Evolutionary conservation across 805 yeast genomes (phyloP), one percentile per base, ranked within the genome.

Genomic region (Yamadazyma nakazawae): DNA sequence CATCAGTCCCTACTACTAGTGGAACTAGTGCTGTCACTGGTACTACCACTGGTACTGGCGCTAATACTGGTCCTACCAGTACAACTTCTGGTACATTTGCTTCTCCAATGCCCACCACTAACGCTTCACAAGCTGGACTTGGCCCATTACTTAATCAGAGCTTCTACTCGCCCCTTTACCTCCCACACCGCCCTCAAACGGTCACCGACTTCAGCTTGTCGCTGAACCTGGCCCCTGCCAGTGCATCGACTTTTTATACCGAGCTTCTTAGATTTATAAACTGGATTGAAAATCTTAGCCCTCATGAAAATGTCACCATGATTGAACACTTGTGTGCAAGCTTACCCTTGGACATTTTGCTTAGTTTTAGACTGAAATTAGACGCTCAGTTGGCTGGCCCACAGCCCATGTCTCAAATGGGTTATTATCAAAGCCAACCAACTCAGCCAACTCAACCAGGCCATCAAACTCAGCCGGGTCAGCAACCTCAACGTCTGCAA

Each of bases 301-400:
- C 78, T n/a, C 72, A 70, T 39, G 84, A 81, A 51, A 78, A 71
- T 53, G 66, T 76, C 46, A 66, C 76, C 42, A 75, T 79, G 62
- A 69, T 80, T 49, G 85, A 80, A 54, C 75, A 78, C 57, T 62
- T 81, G 59, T 66, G 82, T 48, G 65, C 73, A 40, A 67, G 68
- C 48, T 62, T 81, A 53, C 75, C 80, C 8, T 74, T 76, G 46
- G 84, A 81, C 52, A 74, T 76, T 13, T 60, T 80, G 50, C 64
- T 72, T 31, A 69, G 79, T 42, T 75, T 81, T 46, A 76, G 72
- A 57, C 57, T 74, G 26, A 75, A 73, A 52, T 54, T 80, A 46
- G 82, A 78, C 48, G 60, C 47, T 40, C 70, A 66, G 51, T 60
- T 71, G 42, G 34, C 40, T 21, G 26, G 19, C 17, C 24, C 37